Conservation (phyloP, 768 basidiomycete species). For the Pleurotus salmoneostramineus region DNA sequence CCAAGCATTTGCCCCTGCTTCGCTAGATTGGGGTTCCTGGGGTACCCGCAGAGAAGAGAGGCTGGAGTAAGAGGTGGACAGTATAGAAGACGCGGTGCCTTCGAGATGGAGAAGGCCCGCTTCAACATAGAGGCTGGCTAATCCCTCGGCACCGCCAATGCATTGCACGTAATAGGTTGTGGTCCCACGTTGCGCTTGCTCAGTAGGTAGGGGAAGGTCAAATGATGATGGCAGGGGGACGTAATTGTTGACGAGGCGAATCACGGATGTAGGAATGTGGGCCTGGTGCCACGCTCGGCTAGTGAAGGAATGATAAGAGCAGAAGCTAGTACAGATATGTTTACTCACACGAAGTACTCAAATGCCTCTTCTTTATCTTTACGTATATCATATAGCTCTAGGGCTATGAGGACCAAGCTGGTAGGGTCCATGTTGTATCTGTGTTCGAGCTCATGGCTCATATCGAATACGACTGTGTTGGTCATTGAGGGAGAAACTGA, state of each 20-base stretch:
- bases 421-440: conserved; percentile 87
- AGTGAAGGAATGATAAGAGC: conserved; percentile 8
- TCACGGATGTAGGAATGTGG: conserved; percentile 69
- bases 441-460: conserved; percentile 49
- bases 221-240: conserved; percentile 51
- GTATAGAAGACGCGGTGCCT: conserved; percentile 67
- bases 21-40: conserved; percentile 40
- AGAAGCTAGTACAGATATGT: neutral
- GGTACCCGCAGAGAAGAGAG: conserved; percentile 76
- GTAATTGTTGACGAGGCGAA: conserved; percentile 74
- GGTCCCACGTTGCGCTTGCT: conserved; percentile 46
- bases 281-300: conserved; percentile 84
- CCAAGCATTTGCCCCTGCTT: conserved; percentile 70
- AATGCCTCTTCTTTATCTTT: conserved; percentile 76
- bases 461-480: conserved; percentile 50
- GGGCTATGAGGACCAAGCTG: conserved; percentile 65
- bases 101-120: conserved; percentile 80
- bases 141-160: conserved; percentile 60
- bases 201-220: conserved; percentile 28
- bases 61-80: conserved; percentile 71
- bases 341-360: conserved; percentile 71
- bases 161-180: conserved; percentile 59
- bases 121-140: conserved; percentile 75
- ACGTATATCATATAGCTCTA: conserved; percentile 72
- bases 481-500: conserved; percentile 48